A percentile compares a stretch with the other conserved stretches of the same genome.
These are phyloP conservation scores for Linaria vulgaris DNA, from an alignment of 257 asterid species.

Conservation along the genomic window DNA sequence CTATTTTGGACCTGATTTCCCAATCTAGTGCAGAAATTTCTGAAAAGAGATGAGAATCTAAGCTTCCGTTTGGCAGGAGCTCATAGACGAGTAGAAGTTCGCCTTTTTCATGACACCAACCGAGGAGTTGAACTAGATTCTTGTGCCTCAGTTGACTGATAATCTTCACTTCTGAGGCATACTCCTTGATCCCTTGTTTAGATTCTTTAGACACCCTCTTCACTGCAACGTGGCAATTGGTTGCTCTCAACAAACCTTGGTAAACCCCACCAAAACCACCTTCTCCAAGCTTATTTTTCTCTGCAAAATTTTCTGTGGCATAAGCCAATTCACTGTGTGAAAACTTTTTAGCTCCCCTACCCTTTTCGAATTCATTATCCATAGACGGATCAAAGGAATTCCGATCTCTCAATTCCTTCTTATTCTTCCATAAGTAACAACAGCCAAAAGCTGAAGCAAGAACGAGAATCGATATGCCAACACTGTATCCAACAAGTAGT, in stretches of 20 bases:
- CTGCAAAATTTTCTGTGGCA: conserved; percentile 25
- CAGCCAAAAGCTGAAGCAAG: not conserved
- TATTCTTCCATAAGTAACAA: conserved; percentile 17
- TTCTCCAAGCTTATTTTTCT: conserved; percentile 30
- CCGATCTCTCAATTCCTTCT: not conserved
- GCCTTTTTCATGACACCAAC: conserved; percentile 36
- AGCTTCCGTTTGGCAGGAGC: conserved; percentile 34
- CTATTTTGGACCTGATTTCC: conserved; percentile 19
- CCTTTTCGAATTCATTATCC: conserved; percentile 27
- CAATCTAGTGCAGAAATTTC: conserved; percentile 5
- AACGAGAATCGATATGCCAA: conserved; percentile 12
- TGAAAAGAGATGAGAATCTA: conserved; percentile 28
- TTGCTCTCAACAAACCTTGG: conserved; percentile 23
- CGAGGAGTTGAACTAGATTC: conserved; percentile 33
- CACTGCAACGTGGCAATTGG: conserved; percentile 26
- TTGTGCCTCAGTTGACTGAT: conserved; percentile 32
- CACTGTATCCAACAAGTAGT: conserved; percentile 18
- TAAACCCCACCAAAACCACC: conserved; percentile 42
- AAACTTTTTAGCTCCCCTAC: conserved; percentile 27
- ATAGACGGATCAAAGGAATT: not conserved
- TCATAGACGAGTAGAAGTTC: conserved; percentile 36
- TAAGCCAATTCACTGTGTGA: conserved; percentile 18
- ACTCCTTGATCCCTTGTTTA: conserved; percentile 34
- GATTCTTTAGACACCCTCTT: conserved; percentile 29
- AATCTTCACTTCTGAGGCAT: conserved; percentile 36